Base-by-base conservation (phyloP, 495 filamentous ascomycete species). In the Hypomontagnella monticulosa region DNA sequence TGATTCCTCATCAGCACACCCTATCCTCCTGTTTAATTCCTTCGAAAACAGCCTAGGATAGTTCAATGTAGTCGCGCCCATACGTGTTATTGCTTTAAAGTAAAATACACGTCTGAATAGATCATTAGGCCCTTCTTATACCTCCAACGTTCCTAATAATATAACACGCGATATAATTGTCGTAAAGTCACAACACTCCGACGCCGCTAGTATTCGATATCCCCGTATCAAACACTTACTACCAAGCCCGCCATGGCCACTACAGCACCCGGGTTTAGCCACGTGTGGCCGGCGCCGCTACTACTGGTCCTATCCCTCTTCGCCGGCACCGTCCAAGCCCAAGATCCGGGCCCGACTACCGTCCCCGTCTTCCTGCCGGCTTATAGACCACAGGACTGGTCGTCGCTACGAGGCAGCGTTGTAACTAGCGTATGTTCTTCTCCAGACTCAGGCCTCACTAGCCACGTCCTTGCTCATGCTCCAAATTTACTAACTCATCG, bases 301-400 rank as follows among this genome's bases (percentile, higher is more conserved):
- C 50, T 63, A 14, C 30, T 48, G 37, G 15, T 19, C 15, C 34
- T 63, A 16, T 54, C 41, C 19, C 38, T 41, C 44, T 52, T 61
- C 33, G 16, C 54, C 27, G 36, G 33, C 14, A 40, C 40, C 33
- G 51, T 27, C 16, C 57, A 6, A 50, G 54, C 60, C 20, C 47
- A 63, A 52, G 57, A 55, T 11, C 65, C 52, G 18, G 49, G 47
- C 5, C 43, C 56, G 40, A 74, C 71, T 3, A 72, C 73, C 12
- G 76, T 75, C 14, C 70, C 77, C 33, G 62, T 79, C 11, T 80
- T 60, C 46, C 55, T 80, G 23, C 78, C 78, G 3, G 66, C 54
- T 4, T 77, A 77, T 20, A 14, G 16, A 10, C 48, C 60, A 12
- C 34, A 38, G 1, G 60, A 73, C 23, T 80, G 77, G 78, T 61